phyloP scores from a whole-genome alignment of 2,329 filamentous ascomycete genomes.

The Tolypocladium guangdongense region DNA sequence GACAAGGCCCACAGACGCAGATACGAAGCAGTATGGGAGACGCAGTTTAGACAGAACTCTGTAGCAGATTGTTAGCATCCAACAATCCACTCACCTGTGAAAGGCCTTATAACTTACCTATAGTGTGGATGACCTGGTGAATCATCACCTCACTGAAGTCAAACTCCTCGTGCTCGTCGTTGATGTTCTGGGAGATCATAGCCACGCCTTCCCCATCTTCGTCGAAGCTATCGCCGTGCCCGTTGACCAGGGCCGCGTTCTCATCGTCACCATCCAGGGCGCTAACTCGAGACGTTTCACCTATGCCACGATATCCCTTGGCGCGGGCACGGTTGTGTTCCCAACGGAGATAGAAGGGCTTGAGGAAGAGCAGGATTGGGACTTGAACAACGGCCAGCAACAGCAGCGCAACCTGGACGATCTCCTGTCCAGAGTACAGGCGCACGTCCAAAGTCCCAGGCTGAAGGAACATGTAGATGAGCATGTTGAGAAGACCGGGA shows the following conservation, averaged over 20 bases:
- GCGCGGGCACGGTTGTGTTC: slow-evolving; percentile 86
- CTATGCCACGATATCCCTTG: slow-evolving; percentile 84
- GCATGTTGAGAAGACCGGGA: slow-evolving; percentile 91
- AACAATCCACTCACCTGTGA: background rate
- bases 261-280: slow-evolving; percentile 85
- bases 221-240: slow-evolving; percentile 46
- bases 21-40: slow-evolving; percentile 97
- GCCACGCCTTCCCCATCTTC: slow-evolving; percentile 73
- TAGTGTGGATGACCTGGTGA: slow-evolving; percentile 97
- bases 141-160: slow-evolving; percentile 98
- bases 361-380: slow-evolving; percentile 82
- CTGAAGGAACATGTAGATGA: slow-evolving; percentile 98
- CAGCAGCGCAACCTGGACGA: slow-evolving; percentile 67
- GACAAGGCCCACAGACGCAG: slow-evolving; percentile 97
- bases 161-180: slow-evolving; percentile 87
- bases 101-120: slow-evolving; percentile 51
- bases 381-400: slow-evolving; percentile 79
- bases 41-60: slow-evolving; percentile 99
- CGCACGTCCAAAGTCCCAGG: slow-evolving; percentile 64
- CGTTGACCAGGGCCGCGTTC: slow-evolving; percentile 39
- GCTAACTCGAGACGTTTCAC: slow-evolving; percentile 77
- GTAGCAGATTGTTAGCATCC: slow-evolving; percentile 16
- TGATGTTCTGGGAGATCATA: slow-evolving; percentile 80
- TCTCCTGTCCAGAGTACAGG: slow-evolving; percentile 68
- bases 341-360: slow-evolving; percentile 88